Base-by-base conservation (phyloP, 139 green algal species). In the Pedinophyceae sp. region DNA sequence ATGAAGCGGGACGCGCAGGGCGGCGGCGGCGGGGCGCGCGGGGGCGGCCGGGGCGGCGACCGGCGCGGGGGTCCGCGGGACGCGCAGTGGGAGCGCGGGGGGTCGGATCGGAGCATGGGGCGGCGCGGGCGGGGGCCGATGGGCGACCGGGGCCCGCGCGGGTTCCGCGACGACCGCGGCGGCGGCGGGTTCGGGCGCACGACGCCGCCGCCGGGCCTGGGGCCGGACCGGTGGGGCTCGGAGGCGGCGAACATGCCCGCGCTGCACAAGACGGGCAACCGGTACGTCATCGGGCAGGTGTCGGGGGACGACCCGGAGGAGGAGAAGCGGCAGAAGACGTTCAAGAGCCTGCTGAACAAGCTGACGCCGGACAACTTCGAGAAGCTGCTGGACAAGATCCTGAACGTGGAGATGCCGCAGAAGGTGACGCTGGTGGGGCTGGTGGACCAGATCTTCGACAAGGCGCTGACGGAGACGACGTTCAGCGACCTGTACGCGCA, bases 361-460 rank as follows among this genome's bases (percentile, higher is more conserved):
- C 77, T 98, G 48, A 98, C 90, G n/a, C 83, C 84, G 7, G 78
- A 97, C 56, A 98, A 95, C 65, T 97, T 94, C 62, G 85, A 93
- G 20, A 75, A 71, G 49, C 83, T 98, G 26, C 61, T 66, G 15
- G 51, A 60, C 19, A 68, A 75, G 72, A 55, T 97, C 39, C 49
- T 93, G 19, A 75, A 83, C 1, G 71, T 88, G 19, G 79, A 78
- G 25, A 89, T 94, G 68, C 65, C 66, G n/a, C 64, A 77, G 34
- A 65, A 78, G 3, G 54, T 80, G 48, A 95, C 84, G 1, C 70
- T 97, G 52, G 61, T 67, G 22, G 80, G 77, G 26, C 79, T 93
- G 18, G 89, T 93, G 57, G 70, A 85, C 62, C 67, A 79, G 54
- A 71, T 98, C 43, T 98, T 98, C 64, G 91, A 97, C 70, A 98